phyloP scores from a whole-genome alignment of 1,284 basidiomycete species.

The Pseudozyma sp. region DNA sequence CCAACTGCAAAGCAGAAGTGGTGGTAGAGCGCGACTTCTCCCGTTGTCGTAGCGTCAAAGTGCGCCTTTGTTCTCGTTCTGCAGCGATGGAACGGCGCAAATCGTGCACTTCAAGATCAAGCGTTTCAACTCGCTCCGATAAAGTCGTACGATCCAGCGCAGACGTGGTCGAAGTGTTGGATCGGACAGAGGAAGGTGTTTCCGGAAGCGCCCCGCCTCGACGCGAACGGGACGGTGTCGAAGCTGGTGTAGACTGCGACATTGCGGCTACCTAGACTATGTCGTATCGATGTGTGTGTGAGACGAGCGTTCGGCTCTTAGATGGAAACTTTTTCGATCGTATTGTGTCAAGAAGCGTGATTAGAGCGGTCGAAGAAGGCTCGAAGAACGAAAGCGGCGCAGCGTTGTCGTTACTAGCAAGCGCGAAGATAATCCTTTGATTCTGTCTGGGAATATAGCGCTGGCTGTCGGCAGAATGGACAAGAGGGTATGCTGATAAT shows the following conservation, averaged over 20 bases:
- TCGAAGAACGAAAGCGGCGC: too few relatives aligned
- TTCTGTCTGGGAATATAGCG: too few relatives aligned
- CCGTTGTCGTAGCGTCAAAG: background rate
- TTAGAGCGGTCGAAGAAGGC: too few relatives aligned
- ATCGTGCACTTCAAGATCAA: conserved; percentile 35
- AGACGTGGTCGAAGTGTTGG: conserved; percentile 28
- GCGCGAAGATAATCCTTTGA: too few relatives aligned
- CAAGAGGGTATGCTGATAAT: too few relatives aligned
- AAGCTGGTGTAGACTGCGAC: conserved; percentile 22
- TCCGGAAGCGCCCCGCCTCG: conserved; percentile 2
- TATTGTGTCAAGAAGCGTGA: too few relatives aligned
- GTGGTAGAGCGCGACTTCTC: conserved; percentile 1
- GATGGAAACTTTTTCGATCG: too few relatives aligned
- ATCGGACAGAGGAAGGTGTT: conserved; percentile 35
- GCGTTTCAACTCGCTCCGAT: conserved; percentile 24
- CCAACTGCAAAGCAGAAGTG: background rate
- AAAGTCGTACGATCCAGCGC: conserved; percentile 24
- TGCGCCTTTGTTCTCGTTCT: conserved; percentile 23
- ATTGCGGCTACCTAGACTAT: background rate
- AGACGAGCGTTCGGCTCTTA: too few relatives aligned
- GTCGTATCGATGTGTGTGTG: too few relatives aligned
- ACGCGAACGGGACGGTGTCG: conserved; percentile 30
- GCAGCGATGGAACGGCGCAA: conserved; percentile 13
- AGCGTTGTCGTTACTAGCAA: too few relatives aligned
- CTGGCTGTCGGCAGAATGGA: too few relatives aligned